These are phyloP conservation scores for Acacia crassicarpa DNA, from an alignment of 306 rosid species.

Conservation along the genomic window DNA sequence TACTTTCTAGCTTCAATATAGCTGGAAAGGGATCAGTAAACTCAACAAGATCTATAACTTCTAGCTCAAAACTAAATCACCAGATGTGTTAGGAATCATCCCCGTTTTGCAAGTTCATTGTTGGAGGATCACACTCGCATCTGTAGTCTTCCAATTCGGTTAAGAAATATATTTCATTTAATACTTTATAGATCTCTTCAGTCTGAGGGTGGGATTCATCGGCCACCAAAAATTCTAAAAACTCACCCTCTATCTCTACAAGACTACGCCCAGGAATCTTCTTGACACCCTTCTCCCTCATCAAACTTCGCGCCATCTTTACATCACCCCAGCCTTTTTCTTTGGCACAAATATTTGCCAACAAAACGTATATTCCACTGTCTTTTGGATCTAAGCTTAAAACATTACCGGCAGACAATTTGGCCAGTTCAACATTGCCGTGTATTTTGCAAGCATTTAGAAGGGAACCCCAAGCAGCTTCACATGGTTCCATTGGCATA, in stretches of 20 bases:
- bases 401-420: slow-evolving; percentile 51
- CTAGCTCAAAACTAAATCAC: background rate
- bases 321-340: slow-evolving; percentile 71
- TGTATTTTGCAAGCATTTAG: slow-evolving; percentile 72
- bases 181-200: slow-evolving; percentile 51
- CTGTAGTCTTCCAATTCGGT: slow-evolving; percentile 41
- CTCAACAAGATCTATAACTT: background rate
- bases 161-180: slow-evolving; percentile 42
- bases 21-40: background rate
- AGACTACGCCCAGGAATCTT: slow-evolving; percentile 76
- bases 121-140: background rate
- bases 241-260: slow-evolving; percentile 62
- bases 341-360: slow-evolving; percentile 62
- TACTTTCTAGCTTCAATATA: background rate
- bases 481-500: slow-evolving; percentile 73
- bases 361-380: slow-evolving; percentile 62
- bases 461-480: slow-evolving; percentile 85
- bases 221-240: slow-evolving; percentile 68
- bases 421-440: slow-evolving; percentile 65
- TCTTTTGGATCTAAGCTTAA: slow-evolving; percentile 66
- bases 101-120: background rate
- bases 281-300: slow-evolving; percentile 76
- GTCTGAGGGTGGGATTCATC: slow-evolving; percentile 72
- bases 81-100: background rate
- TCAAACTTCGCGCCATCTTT: slow-evolving; percentile 60